These are phyloP conservation scores for Entophlyctis helioformis DNA, from an alignment of 192 early-diverging fungal species.

Conservation along the genomic window DNA sequence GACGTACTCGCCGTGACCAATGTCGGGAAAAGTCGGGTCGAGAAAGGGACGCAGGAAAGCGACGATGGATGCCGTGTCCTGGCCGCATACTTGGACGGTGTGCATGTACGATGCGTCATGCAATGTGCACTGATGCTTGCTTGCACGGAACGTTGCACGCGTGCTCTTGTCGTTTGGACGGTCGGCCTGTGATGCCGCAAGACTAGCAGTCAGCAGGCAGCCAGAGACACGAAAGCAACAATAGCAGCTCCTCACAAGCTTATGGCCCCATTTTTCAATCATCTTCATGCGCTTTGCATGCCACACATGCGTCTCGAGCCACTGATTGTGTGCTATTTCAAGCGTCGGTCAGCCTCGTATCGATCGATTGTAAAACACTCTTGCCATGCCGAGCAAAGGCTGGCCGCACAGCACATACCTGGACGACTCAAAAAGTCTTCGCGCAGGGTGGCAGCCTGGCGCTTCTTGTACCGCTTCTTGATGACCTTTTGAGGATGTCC, in stretches of 20 bases:
- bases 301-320: conserved; percentile 98
- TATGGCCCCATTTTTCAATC: conserved; percentile 69
- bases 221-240: not conserved
- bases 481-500: conserved; percentile 2
- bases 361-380: conserved; percentile 17
- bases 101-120: conserved; percentile 78
- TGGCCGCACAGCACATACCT: too few relatives aligned
- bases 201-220: not conserved
- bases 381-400: too few relatives aligned
- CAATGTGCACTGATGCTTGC: conserved; percentile 58
- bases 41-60: conserved; percentile 36
- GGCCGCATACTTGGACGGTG: conserved; percentile 61
- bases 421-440: conserved; percentile 38
- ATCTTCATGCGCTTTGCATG: conserved; percentile 97
- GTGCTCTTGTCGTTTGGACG: conserved; percentile 80
- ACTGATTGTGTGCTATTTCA: conserved; percentile 42
- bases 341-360: not conserved
- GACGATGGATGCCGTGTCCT: too few relatives aligned
- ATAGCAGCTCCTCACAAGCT: conserved; percentile 32
- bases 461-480: not conserved
- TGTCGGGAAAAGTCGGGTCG: conserved; percentile 42
- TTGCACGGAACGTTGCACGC: conserved; percentile 61
- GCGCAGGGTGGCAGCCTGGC: conserved; percentile 14
- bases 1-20: conserved; percentile 10
- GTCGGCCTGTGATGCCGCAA: conserved; percentile 37